Base-by-base conservation (phyloP, 257 asterid genomes). In the Ballota nigra region DNA sequence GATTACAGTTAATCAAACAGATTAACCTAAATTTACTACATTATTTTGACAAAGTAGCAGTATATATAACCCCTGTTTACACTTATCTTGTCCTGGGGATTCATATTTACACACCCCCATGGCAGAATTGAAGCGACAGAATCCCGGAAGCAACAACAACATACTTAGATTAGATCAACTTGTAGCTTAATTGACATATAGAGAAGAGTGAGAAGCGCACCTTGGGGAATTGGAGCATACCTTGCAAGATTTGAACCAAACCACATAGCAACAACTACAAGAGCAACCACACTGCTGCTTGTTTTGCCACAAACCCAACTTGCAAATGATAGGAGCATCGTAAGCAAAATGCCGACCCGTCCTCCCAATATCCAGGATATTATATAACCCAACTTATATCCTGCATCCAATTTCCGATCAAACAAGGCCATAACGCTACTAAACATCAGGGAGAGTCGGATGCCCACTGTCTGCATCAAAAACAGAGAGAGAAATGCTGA, bases 301-400 rank as follows among this genome's bases (percentile, higher is more conserved):
- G 85, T 84, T 82, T 92, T 92, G 18, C 98, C 96, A 78, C 94
- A 92, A 49, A 85, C 80, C 96, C 96, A 88, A 79, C 90, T 89
- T 69, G 96, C 87, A 67, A 92, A 88, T 0, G 89, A 77, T 63
- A 92, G 88, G 57, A 85, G 78, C 69, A 89, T 63, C 29, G 91
- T 81, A 45, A 92, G 96, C 84, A 89, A 69, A 73, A 92, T 72
- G 33, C 96, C 96, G 5, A 74, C 88, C 80, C 85, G 80, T 70
- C 96, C 96, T 18, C 98, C 96, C 66, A 86, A 43, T 33, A 85
- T 43, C 94, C 92, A 92, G 15, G 98, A 93, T 41, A 85, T 52
- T 18, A 89, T 3, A 53, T 83, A 89, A 57, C 96, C 98, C 2
- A 85, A 80, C 80, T 89, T 89, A 74, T 92, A 89, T 15, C 98